These are phyloP conservation scores for Penicillium argentinense DNA, from an alignment of 495 filamentous ascomycete species.

Conservation along the genomic window DNA sequence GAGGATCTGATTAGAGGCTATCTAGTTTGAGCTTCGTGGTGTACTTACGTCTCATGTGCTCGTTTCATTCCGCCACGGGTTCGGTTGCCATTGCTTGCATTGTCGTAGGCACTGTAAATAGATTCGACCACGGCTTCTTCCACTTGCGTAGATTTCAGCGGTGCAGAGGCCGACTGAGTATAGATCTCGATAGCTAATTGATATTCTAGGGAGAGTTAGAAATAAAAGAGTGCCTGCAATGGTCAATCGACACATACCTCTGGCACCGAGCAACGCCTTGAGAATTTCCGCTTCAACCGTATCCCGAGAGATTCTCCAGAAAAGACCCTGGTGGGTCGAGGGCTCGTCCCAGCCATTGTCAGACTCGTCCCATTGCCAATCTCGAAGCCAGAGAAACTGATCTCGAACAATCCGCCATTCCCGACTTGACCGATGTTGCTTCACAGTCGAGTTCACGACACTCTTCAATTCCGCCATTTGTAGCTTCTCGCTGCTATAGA, in stretches of 20 bases:
- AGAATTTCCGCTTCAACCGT: constrained; percentile 73
- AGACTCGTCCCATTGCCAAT: constrained; percentile 63
- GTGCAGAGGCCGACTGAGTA: constrained; percentile 42
- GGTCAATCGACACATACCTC: constrained; percentile 48
- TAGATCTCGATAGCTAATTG: constrained; percentile 70
- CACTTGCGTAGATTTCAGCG: constrained; percentile 53
- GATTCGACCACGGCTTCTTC: constrained; percentile 65
- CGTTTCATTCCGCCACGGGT: constrained; percentile 80
- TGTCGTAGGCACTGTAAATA: constrained; percentile 77
- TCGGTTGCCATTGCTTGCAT: constrained; percentile 85
- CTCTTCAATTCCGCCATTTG: constrained; percentile 64
- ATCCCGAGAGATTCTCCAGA: constrained; percentile 63
- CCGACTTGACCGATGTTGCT: constrained; percentile 57
- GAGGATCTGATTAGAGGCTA: constrained; percentile 8
- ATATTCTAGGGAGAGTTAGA: constrained; percentile 54
- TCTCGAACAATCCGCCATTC: constrained; percentile 67
- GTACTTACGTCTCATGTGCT: constrained; percentile 75
- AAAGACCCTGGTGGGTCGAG: constrained; percentile 57
- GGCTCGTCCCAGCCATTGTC: constrained; percentile 25
- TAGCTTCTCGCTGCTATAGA: constrained; percentile 54
- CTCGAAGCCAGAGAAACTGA: constrained; percentile 76
- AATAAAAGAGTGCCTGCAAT: neutral
- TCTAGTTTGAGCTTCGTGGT: neutral
- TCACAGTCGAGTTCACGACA: constrained; percentile 55
- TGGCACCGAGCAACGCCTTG: constrained; percentile 67